phyloP scores from a whole-genome alignment of 257 asterid species.

The Rhazya stricta region DNA sequence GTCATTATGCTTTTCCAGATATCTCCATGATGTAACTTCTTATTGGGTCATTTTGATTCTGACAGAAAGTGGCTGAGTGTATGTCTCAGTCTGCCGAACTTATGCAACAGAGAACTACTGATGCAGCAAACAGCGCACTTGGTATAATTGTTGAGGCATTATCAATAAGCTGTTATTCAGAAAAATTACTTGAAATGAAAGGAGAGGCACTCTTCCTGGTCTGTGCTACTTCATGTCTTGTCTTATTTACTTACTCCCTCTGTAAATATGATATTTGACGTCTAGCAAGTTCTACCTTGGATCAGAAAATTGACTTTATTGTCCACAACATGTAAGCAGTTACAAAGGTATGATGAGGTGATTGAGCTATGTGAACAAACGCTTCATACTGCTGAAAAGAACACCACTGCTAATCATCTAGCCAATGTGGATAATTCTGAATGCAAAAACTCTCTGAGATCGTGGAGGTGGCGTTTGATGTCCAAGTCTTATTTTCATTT shows the following conservation, averaged over 20 bases:
- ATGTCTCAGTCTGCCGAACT: constrained; percentile 44
- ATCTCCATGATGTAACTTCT: constrained; percentile 6
- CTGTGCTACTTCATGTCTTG: constrained; percentile 24
- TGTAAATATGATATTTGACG: constrained; percentile 1
- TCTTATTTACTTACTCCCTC: not conserved
- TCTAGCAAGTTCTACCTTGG: not conserved
- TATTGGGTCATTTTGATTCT: constrained; percentile 16
- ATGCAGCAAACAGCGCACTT: constrained; percentile 56
- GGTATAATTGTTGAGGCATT: constrained; percentile 54
- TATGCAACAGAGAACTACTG: constrained; percentile 54
- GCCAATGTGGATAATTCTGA: constrained; percentile 23
- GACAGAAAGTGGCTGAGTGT: constrained; percentile 63
- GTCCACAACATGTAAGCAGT: constrained; percentile 30
- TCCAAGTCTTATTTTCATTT: constrained; percentile 59
- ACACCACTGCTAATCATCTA: constrained; percentile 30
- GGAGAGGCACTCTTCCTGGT: constrained; percentile 79
- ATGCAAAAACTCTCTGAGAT: constrained; percentile 33
- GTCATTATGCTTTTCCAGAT: not conserved
- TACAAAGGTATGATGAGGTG: constrained; percentile 61
- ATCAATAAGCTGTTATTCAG: constrained; percentile 67
- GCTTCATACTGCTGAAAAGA: constrained; percentile 60
- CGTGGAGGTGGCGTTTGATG: constrained; percentile 85
- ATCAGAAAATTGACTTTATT: constrained; percentile 12
- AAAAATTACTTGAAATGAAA: constrained; percentile 75
- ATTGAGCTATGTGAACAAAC: constrained; percentile 73